Percentiles rank a stretch among this genome's conserved stretches.
Conservation (phyloP, 257 asterid genomes). For the Solanum tarapatanum region DNA sequence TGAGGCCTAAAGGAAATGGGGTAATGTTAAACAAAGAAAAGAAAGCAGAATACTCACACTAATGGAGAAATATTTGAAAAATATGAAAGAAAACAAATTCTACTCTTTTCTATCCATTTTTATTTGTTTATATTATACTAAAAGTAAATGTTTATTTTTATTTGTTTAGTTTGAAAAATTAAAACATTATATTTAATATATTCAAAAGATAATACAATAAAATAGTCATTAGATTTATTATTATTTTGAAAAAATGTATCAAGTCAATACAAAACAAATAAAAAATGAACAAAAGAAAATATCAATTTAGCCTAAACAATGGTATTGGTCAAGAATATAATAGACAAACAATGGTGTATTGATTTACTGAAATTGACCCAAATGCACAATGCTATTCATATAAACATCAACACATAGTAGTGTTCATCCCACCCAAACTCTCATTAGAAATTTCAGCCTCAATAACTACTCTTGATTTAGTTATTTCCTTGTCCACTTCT, state of each 20-base stretch:
- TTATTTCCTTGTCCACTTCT: neutral
- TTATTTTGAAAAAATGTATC: too few relatives aligned
- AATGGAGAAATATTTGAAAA: neutral
- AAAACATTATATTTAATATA: too few relatives aligned
- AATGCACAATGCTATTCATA: too few relatives aligned
- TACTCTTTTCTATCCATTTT: neutral
- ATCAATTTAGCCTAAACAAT: neutral
- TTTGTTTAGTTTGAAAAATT: too few relatives aligned
- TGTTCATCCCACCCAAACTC: neutral
- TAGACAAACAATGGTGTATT: neutral
- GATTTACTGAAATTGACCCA: too few relatives aligned
- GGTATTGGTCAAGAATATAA: neutral
- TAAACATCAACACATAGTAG: neutral
- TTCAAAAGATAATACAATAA: too few relatives aligned
- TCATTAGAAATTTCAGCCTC: neutral
- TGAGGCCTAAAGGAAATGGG: neutral
- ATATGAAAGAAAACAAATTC: neutral
- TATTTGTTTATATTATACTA: neutral
- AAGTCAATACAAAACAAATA: neutral
- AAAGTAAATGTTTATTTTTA: too few relatives aligned
- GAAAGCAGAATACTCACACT: neutral
- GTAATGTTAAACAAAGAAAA: neutral
- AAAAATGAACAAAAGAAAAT: too few relatives aligned
- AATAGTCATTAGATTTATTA: too few relatives aligned
- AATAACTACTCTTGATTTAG: neutral